Evolutionary conservation across 352 stramenopile species (phyloP).

Genomic region (Aphanomyces euteiches): DNA sequence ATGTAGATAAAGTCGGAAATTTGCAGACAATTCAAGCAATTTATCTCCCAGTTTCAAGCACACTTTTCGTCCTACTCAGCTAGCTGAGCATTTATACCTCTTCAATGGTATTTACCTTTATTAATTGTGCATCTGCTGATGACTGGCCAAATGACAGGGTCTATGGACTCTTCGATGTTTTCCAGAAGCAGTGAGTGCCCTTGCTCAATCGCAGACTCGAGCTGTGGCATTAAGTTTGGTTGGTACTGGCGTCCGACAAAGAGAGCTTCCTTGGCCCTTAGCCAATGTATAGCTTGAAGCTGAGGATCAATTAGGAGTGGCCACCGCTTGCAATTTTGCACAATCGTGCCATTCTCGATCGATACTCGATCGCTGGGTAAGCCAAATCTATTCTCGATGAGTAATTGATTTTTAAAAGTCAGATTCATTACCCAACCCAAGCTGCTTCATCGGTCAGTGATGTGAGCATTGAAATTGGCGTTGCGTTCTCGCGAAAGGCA

Average conservation of each 20-base stretch:
- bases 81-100: slow-evolving; percentile 8
- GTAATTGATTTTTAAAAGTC: too few relatives aligned
- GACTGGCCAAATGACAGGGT: slow-evolving; percentile 81
- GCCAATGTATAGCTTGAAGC: slow-evolving; percentile 86
- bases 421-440: slow-evolving; percentile 47
- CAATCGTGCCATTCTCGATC: slow-evolving; percentile 88
- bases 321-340: slow-evolving; percentile 70
- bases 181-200: slow-evolving; percentile 82
- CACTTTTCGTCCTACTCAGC: slow-evolving; percentile 44
- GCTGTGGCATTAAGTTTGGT: slow-evolving; percentile 58
- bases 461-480: slow-evolving; percentile 67
- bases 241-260: slow-evolving; percentile 83
- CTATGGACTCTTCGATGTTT: slow-evolving; percentile 85
- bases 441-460: slow-evolving; percentile 75
- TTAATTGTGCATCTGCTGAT: slow-evolving; percentile 70
- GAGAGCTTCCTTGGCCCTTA: slow-evolving; percentile 77
- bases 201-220: slow-evolving; percentile 79
- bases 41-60: slow-evolving; percentile 85
- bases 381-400: slow-evolving; percentile 43
- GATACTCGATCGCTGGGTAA: slow-evolving; percentile 87
- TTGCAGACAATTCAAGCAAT: slow-evolving; percentile 70
- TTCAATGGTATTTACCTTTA: slow-evolving; percentile 38
- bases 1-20: slow-evolving; percentile 87
- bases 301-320: slow-evolving; percentile 90
- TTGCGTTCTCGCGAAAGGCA: slow-evolving; percentile 44